These are phyloP conservation scores for Daldinia caldariorum DNA, from an alignment of 495 filamentous ascomycete genomes.

Conservation along the genomic window DNA sequence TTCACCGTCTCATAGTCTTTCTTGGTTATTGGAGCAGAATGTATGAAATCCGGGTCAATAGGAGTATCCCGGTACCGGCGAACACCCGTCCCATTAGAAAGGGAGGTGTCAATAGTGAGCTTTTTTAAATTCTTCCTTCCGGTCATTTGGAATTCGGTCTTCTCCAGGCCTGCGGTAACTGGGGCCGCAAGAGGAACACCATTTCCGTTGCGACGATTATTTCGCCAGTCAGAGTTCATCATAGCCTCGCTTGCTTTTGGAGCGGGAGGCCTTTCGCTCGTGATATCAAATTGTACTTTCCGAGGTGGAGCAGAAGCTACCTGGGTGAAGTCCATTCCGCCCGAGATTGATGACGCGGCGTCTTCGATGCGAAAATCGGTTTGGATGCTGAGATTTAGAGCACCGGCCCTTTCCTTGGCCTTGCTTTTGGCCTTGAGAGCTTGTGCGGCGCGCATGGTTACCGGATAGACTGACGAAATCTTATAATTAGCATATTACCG, in stretches of 20 bases:
- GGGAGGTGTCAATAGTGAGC: constrained; percentile 1
- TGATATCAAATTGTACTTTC: not conserved
- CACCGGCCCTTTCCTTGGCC: constrained; percentile 13
- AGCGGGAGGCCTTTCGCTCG: not conserved
- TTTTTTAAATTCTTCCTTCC: not conserved
- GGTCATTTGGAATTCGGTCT: constrained; percentile 19
- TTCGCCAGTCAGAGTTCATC: constrained; percentile 29
- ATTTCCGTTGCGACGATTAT: constrained; percentile 4
- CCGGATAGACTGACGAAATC: not conserved
- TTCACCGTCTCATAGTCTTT: constrained; percentile 1
- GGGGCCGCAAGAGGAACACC: not conserved
- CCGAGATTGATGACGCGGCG: not conserved
- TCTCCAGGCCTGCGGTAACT: constrained; percentile 9
- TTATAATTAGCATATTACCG: not conserved
- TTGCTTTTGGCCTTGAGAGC: not conserved
- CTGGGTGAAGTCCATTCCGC: not conserved
- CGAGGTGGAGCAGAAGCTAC: constrained; percentile 12
- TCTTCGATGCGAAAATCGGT: not conserved
- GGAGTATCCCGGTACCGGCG: constrained; percentile 24
- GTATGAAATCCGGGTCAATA: constrained; percentile 34
- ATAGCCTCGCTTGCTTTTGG: constrained; percentile 26
- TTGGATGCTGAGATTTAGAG: constrained; percentile 10
- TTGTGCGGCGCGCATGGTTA: constrained; percentile 26
- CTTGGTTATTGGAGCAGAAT: constrained; percentile 32
- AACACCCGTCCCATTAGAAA: not conserved